Base-by-base conservation (phyloP, 768 basidiomycete genomes). In the Tubosaeta brunneosetosa region DNA sequence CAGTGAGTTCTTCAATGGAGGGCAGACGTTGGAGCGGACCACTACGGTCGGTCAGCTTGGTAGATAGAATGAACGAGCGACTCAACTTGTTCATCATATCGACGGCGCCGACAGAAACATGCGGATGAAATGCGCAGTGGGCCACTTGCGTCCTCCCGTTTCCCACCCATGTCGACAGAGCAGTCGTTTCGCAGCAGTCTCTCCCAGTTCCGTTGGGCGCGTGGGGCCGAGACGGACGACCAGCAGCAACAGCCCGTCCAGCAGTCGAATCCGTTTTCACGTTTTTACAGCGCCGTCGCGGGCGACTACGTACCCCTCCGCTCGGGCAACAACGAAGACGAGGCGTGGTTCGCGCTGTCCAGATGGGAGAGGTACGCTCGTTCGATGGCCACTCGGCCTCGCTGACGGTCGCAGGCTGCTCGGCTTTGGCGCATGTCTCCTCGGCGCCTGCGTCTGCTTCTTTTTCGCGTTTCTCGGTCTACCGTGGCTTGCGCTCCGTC, bases 371-470 rank as follows among this genome's bases (percentile, higher is more conserved):
- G 94, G 88, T 87, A 19, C 36, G 51, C 59, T 2, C n/a, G 8
- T 17, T 7, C 13, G 17, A 1, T 16, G 10, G 7, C n/a, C n/a
- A 6, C 16, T 14, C 29, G 4, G 13, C 2, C 41, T 3, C 14
- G 11, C 25, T 45, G 29, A 36, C 25, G 52, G 27, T n/a, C 10
- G 11, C 12, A 94, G 93, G 60, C 74, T 99, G 56, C 72, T 97
- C 13, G 97, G 93, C 8, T 99, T 99, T 67, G 82, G 89, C 41
- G 88, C 82, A 29, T 97, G 94, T 66, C 74, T 95, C 43, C 71
- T 91, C 22, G 97, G 97, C 6, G 95, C 94, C 1, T 84, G 84
- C 16, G 90, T 93, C 3, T 99, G 97, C 73, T 97, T 97, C 76
- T 84, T 88, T 59, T 85, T 97, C 37, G 83, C 91, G 14, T 97